These are phyloP conservation scores for Ophiocordyceps sinensis DNA, from an alignment of 2,329 filamentous ascomycete species.

Conservation along the genomic window DNA sequence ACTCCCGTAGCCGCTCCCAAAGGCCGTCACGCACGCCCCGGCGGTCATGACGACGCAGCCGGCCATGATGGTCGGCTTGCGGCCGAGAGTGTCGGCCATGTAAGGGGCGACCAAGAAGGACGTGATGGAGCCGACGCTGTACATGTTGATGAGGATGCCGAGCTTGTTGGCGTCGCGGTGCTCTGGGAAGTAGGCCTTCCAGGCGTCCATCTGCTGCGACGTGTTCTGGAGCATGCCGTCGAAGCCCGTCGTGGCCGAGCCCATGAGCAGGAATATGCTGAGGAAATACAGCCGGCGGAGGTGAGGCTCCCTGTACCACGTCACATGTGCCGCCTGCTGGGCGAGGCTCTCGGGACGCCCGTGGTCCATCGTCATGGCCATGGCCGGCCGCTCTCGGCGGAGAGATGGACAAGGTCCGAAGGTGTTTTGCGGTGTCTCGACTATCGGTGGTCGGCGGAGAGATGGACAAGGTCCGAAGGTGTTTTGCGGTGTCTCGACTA, in stretches of 20 bases:
- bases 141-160: constrained; percentile 36
- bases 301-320: constrained; percentile 41
- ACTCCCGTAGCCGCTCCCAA: constrained; percentile 28
- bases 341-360: too few species aligned
- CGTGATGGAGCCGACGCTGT: constrained; percentile 34
- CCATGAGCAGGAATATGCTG: constrained; percentile 39
- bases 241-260: constrained; percentile 47
- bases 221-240: constrained; percentile 48
- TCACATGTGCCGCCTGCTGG: constrained; percentile 26
- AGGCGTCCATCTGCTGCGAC: constrained; percentile 40
- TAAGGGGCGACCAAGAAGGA: constrained; percentile 32
- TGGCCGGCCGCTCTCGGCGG: too few species aligned
- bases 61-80: constrained; percentile 25
- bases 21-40: constrained; percentile 25
- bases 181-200: constrained; percentile 35
- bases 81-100: constrained; percentile 27
- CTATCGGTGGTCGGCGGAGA: too few species aligned
- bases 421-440: too few species aligned
- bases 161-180: constrained; percentile 23
- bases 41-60: constrained; percentile 32
- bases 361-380: too few species aligned
- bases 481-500: too few species aligned
- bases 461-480: too few species aligned
- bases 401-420: too few species aligned
- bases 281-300: constrained; percentile 40